A percentile compares a stretch with the other conserved stretches of the same genome.
These are phyloP conservation scores for Crithidia sp. DNA, from an alignment of 208 protist genomes.

Conservation along the genomic window DNA sequence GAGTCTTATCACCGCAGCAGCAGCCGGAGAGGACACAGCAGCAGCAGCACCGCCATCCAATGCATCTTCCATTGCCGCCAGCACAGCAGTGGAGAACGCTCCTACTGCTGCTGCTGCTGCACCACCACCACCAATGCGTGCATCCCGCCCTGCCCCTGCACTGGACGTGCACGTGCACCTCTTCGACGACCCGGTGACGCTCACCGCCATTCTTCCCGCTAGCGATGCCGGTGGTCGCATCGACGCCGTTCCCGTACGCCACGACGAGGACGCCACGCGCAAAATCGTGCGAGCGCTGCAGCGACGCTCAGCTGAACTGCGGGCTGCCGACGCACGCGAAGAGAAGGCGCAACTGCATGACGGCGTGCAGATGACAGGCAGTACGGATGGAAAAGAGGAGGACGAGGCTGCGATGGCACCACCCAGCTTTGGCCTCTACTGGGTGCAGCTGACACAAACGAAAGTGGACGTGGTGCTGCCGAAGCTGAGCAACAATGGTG, in stretches of 20 bases:
- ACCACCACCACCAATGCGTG: too few species aligned
- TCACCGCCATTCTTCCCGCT: conserved; percentile 14
- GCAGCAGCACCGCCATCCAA: not conserved
- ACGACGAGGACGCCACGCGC: conserved; percentile 77
- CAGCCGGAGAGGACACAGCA: not conserved
- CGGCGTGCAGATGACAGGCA: not conserved
- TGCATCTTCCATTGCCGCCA: not conserved
- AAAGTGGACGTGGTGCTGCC: conserved; percentile 53
- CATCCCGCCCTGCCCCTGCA: not conserved
- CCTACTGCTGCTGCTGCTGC: too few species aligned
- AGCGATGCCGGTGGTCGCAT: conserved; percentile 17
- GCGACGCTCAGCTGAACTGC: conserved; percentile 23
- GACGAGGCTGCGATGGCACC: not conserved
- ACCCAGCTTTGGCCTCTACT: conserved; percentile 55
- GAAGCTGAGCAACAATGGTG: not conserved
- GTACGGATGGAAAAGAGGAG: too few species aligned
- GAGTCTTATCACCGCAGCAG: conserved; percentile 47
- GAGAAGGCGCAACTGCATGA: not conserved
- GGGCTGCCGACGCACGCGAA: not conserved
- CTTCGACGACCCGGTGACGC: conserved; percentile 59
- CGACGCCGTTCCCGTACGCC: conserved; percentile 63
- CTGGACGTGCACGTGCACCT: conserved; percentile 45
- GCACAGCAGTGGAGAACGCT: too few species aligned
- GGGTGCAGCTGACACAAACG: conserved; percentile 70
- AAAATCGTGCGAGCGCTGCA: conserved; percentile 71